phyloP scores from a whole-genome alignment of 2,329 filamentous ascomycete genomes.

The Fusarium brevicatenulatum region DNA sequence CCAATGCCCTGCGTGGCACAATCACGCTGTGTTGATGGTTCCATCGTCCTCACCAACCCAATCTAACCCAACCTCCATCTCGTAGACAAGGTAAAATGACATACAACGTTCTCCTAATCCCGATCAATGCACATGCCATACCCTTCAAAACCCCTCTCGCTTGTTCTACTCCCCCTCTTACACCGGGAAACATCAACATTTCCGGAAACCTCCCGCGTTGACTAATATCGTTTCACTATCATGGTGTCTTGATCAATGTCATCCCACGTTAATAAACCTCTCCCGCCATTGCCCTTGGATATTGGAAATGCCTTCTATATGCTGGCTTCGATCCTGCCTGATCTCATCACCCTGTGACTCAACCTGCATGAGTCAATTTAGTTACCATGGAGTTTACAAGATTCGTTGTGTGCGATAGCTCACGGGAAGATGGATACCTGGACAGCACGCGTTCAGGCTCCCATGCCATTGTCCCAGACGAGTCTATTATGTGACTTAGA shows the following conservation, averaged over 20 bases:
- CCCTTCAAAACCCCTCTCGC: neutral
- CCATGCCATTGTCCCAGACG: neutral
- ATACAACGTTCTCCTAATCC: neutral
- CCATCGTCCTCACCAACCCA: neutral
- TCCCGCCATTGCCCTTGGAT: neutral
- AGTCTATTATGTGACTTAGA: neutral
- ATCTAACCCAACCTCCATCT: neutral
- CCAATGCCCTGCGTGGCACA: neutral
- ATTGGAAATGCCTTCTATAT: constrained; percentile 4
- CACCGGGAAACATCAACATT: neutral
- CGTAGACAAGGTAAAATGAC: constrained; percentile 19
- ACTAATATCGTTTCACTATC: constrained; percentile 11
- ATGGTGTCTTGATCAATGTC: constrained; percentile 17
- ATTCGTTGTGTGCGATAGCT: neutral
- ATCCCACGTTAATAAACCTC: constrained; percentile 10
- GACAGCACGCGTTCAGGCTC: neutral
- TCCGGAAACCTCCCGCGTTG: neutral
- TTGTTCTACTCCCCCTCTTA: neutral
- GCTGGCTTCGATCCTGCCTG: neutral
- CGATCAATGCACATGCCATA: neutral
- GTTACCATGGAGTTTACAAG: constrained; percentile 7
- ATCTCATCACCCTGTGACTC: constrained; percentile 1
- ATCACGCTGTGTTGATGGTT: neutral
- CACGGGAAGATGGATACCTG: neutral
- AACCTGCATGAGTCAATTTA: neutral